Base-by-base conservation (phyloP, 1,139 yeast species). In the Hemisphaericaspora lyxosophila region DNA sequence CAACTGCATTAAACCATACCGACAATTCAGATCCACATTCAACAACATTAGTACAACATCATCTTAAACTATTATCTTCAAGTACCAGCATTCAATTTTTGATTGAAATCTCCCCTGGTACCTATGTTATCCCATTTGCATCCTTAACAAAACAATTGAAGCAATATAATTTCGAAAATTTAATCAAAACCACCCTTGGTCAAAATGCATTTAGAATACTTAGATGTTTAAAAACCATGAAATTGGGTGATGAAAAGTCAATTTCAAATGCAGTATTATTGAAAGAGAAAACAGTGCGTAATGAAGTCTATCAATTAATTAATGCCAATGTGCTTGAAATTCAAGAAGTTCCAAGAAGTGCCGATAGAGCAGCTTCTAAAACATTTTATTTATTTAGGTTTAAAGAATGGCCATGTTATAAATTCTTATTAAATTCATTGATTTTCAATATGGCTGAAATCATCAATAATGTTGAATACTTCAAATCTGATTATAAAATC, bases 291-390 rank as follows among this genome's bases (percentile, higher is more conserved):
- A 85, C 83, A 23, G 87, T 89, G 7, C 73, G 96, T 44, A 79
- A 77, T 32, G 77, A 81, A 38, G 59, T 83, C 27, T 74, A 80
- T 39, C 72, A 73, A 31, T 59, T 84, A 36, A 66, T 81, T 15
- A 75, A 72, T 36, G 70, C 77, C 48, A 82, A 82, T 49, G 70
- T 82, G 13, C 62, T 83, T 18, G 89, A 84, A 56, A 73, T 84
- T 32, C 97, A 92, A 59, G 98, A 94, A 64, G 85, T 92, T 23
- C 97, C 98, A 7, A 77, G 94, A 54, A 84, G 95, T 25, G 84
- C 82, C 23, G 97, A 90, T 58, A 74, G 98, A 47, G 92, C 96
- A 2, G 96, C 97, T 0, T 82, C 88, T 30, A 80, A 95, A 49
- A 84, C 97, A 1, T 84, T 85, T 33, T 92, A 80, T 55, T 73